Conservation (phyloP, 139 green algal species). For the Chlorokybus atmophyticus region DNA sequence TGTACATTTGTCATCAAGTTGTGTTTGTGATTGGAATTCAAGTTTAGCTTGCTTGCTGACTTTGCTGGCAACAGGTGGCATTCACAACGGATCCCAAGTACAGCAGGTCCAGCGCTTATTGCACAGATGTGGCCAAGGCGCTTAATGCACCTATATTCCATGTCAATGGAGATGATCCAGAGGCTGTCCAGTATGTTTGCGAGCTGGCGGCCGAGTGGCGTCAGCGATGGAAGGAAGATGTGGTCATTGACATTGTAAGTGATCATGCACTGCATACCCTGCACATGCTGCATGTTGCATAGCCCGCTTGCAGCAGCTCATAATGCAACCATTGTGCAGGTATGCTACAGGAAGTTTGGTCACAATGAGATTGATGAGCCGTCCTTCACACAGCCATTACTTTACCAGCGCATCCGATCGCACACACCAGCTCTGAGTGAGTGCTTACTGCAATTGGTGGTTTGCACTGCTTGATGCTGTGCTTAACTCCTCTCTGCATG, state of each 20-base stretch:
- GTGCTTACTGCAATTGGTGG: no score
- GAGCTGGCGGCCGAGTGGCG: conserved; percentile 91
- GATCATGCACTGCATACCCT: no score
- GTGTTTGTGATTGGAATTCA: no score
- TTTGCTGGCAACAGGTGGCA: conserved; percentile 44
- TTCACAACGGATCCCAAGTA: conserved; percentile 94
- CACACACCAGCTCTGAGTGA: no score
- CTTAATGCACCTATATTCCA: conserved; percentile 90
- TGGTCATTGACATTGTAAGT: conserved; percentile 96
- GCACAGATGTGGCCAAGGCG: conserved; percentile 92
- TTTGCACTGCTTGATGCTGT: no score
- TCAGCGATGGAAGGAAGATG: conserved; percentile 72
- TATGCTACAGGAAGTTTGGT: conserved; percentile 71
- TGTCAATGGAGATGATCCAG: conserved; percentile 94
- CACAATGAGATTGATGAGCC: conserved; percentile 99
- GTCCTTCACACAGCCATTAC: conserved; percentile 93
- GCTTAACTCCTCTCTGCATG: no score
- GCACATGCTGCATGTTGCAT: no score
- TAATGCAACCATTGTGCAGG: no score
- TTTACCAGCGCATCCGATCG: conserved; percentile 68
- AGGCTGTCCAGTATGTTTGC: conserved; percentile 74
- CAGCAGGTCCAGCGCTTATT: conserved; percentile 52
- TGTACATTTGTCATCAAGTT: no score
- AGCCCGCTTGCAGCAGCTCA: no score
- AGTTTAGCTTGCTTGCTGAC: no score